A percentile compares a stretch with the other conserved stretches of the same genome.
phyloP scores from a whole-genome alignment of 139 green algal species.

The Penium margaritaceum region DNA sequence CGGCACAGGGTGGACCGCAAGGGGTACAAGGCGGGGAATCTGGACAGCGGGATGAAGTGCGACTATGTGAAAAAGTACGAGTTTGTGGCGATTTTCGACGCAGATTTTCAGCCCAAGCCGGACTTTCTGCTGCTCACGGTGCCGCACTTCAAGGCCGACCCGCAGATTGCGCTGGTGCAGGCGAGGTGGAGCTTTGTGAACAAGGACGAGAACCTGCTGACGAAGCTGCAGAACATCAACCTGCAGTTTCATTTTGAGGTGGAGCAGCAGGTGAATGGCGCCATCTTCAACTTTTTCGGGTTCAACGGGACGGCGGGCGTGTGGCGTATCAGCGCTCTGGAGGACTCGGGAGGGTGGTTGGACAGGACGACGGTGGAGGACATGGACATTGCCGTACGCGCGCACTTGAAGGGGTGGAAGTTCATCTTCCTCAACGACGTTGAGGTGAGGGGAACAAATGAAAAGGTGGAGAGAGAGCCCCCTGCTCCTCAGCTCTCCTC shows the following conservation, averaged over 20 bases:
- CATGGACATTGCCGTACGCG: conserved; percentile 68
- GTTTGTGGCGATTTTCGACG: conserved; percentile 80
- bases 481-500: too few species aligned
- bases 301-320: conserved; percentile 64
- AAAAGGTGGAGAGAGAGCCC: too few species aligned
- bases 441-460: too few species aligned
- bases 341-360: conserved; percentile 83
- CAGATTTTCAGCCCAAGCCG: conserved; percentile 73
- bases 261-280: conserved; percentile 43
- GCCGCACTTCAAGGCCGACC: conserved; percentile 40
- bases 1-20: conserved; percentile 62
- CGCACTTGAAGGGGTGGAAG: conserved; percentile 75
- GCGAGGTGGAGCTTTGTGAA: conserved; percentile 69
- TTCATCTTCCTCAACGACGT: conserved; percentile 77
- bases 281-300: conserved; percentile 43
- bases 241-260: conserved; percentile 43
- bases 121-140: conserved; percentile 43
- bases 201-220: conserved; percentile 70
- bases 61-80: conserved; percentile 50
- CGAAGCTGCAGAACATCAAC: conserved; percentile 53
- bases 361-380: conserved; percentile 74
- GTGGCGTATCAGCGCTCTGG: conserved; percentile 67
- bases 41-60: conserved; percentile 37
- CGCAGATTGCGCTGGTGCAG: conserved; percentile 49
- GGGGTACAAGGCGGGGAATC: conserved; percentile 49